phyloP scores from a whole-genome alignment of 1,284 basidiomycete species.

The Pseudozyma flocculosa region DNA sequence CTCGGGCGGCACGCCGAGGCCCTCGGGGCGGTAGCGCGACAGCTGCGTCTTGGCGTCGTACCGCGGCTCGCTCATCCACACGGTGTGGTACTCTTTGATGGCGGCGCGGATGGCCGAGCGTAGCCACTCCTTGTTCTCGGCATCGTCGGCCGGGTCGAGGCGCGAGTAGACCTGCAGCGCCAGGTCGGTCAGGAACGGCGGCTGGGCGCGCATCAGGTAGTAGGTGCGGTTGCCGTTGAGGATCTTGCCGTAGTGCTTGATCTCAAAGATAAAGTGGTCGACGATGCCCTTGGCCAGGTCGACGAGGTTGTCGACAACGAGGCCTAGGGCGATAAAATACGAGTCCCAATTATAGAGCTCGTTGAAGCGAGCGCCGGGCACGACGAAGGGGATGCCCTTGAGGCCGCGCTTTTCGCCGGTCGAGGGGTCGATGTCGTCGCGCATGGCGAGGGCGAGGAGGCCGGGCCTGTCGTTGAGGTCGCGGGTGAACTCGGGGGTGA shows the following conservation, averaged over 20 bases:
- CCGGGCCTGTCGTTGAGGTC: slow-evolving; percentile 91
- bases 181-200: slow-evolving; percentile 98
- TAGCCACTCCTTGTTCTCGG: slow-evolving; percentile 82
- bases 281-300: slow-evolving; percentile 95
- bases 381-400: slow-evolving; percentile 89
- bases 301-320: slow-evolving; percentile 89
- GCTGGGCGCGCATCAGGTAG: slow-evolving; percentile 92
- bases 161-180: slow-evolving; percentile 96
- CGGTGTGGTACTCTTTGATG: slow-evolving; percentile 96
- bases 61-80: slow-evolving; percentile 91
- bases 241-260: slow-evolving; percentile 88
- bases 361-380: slow-evolving; percentile 95
- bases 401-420: slow-evolving; percentile 65
- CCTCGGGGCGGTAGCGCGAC: slow-evolving; percentile 88
- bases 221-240: slow-evolving; percentile 57
- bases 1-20: slow-evolving; percentile 95
- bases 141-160: slow-evolving; percentile 78
- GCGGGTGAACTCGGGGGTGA: slow-evolving; percentile 86
- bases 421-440: slow-evolving; percentile 69
- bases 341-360: slow-evolving; percentile 70
- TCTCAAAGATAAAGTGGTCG: slow-evolving; percentile 98
- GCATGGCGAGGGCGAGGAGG: slow-evolving; percentile 90
- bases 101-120: slow-evolving; percentile 92
- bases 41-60: slow-evolving; percentile 90
- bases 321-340: slow-evolving; percentile 89